Base-by-base conservation (phyloP, 148 eudicot species). In the Nepenthes gracilis region DNA sequence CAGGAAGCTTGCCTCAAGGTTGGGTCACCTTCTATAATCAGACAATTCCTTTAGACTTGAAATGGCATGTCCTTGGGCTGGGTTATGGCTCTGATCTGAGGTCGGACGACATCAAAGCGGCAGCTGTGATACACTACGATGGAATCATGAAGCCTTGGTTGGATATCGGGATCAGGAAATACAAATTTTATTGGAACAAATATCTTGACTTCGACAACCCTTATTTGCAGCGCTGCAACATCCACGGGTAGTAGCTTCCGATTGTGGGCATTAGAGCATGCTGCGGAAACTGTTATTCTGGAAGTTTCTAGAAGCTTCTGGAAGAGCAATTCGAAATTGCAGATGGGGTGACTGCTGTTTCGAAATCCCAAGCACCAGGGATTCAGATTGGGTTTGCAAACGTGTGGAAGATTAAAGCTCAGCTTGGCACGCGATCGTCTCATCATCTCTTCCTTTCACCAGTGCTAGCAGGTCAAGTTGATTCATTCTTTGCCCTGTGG, bases 61-160 rank as follows among this genome's bases (percentile, higher is more conserved):
- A 72, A 68, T 94, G 96, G 95, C 99, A 94, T 59, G 82, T 83
- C 56, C 84, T 86, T 11, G 99, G 99, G 40, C 69, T 94, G 37
- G 99, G 99, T 23, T 73, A 73, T 37, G 88, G 81, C 38, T 57
- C 83, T 4, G 77, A 69, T n/a, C 67, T 89, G 56, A 81, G 47
- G 64, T 64, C 33, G 14, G 74, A 63, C 47, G 78, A 76, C 47
- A 82, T 93, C 32, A 83, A 86, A 43, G 64, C 62, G 54, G 99
- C 91, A 43, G 84, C 89, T 45, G 99, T 86, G 47, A 43, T 94
- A 70, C 99, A 94, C 76, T 94, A 76, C 50, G 92, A 94, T 36
- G 99, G 99, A 54, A 74, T 89, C 54, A 69, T 75, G 83, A 94
- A 94, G 72, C 99, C 99, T 7, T 94, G 99, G 99, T 70, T 94